Conservation (phyloP, 768 basidiomycete species). For the Butyriboletus loyo region DNA sequence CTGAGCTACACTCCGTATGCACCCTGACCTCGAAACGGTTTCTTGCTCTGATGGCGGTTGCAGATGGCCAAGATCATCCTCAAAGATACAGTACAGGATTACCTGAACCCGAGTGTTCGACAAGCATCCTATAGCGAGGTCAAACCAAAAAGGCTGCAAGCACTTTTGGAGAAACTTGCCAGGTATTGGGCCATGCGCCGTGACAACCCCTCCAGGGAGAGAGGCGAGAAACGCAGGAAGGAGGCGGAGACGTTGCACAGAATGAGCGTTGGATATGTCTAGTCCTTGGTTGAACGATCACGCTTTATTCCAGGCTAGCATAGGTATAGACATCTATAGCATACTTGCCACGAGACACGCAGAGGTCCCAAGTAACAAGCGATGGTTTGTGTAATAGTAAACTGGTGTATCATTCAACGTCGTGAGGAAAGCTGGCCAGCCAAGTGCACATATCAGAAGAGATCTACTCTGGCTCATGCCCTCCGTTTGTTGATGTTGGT, state of each 20-base stretch:
- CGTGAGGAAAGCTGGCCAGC: conserved; percentile 59
- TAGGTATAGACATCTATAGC: conserved; percentile 19
- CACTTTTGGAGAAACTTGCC: conserved; percentile 76
- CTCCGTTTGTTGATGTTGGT: conserved; percentile 81
- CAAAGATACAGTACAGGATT: conserved; percentile 73
- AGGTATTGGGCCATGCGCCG: conserved; percentile 62
- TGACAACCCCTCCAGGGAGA: conserved; percentile 56
- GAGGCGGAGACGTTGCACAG: conserved; percentile 78
- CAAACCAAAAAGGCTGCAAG: conserved; percentile 68
- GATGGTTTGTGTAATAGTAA: conserved; percentile 38
- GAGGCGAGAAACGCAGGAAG: conserved; percentile 67
- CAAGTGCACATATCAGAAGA: conserved; percentile 40
- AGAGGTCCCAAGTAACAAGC: conserved; percentile 29
- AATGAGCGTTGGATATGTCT: conserved; percentile 32
- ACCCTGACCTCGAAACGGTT: background rate
- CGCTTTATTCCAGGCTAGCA: conserved; percentile 8
- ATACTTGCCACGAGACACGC: conserved; percentile 14
- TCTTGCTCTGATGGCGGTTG: conserved; percentile 5
- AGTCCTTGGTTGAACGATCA: background rate
- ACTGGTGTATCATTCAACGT: conserved; percentile 51
- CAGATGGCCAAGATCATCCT: conserved; percentile 74
- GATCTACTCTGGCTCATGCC: conserved; percentile 45
- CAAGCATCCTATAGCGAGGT: conserved; percentile 64
- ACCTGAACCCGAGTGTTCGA: conserved; percentile 66
- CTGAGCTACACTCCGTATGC: conserved; percentile 75